A percentile compares a stretch with the other conserved stretches of the same genome.
Evolutionary conservation across 2,329 filamentous ascomycete genomes (phyloP).

Genomic region (Macroventuria anomochaeta): DNA sequence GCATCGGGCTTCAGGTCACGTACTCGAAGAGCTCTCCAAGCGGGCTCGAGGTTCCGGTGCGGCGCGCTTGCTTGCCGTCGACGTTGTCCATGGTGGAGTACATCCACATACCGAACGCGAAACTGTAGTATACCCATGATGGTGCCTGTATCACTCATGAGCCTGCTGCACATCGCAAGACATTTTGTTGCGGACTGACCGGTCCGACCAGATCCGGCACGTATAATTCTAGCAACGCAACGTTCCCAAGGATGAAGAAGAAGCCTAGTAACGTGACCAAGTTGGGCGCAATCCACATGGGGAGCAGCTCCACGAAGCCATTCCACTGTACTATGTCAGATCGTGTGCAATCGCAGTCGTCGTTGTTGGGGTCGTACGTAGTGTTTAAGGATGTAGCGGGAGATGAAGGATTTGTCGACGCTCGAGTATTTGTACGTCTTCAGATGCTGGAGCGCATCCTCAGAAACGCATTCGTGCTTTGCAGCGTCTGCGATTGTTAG

Average conservation of each 20-base stretch:
- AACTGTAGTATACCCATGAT: conserved; percentile 93
- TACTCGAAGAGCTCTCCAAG: conserved; percentile 94
- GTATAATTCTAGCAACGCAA: conserved; percentile 74
- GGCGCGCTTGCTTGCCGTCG: conserved; percentile 94
- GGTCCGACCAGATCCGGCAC: conserved; percentile 92
- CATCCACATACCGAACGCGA: conserved; percentile 95
- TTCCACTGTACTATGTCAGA: conserved; percentile 76
- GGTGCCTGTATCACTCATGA: conserved; percentile 66
- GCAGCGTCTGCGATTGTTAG: conserved; percentile 57
- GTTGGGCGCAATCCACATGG: conserved; percentile 96
- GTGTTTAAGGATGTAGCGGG: conserved; percentile 89
- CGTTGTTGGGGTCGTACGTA: conserved; percentile 70
- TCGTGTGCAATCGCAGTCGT: conserved; percentile 5
- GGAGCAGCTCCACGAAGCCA: conserved; percentile 87
- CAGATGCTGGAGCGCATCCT: conserved; percentile 88
- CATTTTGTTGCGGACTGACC: conserved; percentile 59
- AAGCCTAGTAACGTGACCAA: conserved; percentile 97
- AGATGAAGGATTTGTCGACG: conserved; percentile 94
- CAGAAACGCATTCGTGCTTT: conserved; percentile 76
- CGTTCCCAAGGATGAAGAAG: conserved; percentile 88
- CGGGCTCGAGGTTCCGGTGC: conserved; percentile 93
- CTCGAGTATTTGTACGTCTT: conserved; percentile 97
- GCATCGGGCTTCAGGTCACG: conserved; percentile 41
- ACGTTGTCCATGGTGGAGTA: conserved; percentile 99
- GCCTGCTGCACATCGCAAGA: not conserved